Evolutionary conservation across 2,329 filamentous ascomycete species (phyloP).

Genomic region (Neoscytalidium dimidiatum): DNA sequence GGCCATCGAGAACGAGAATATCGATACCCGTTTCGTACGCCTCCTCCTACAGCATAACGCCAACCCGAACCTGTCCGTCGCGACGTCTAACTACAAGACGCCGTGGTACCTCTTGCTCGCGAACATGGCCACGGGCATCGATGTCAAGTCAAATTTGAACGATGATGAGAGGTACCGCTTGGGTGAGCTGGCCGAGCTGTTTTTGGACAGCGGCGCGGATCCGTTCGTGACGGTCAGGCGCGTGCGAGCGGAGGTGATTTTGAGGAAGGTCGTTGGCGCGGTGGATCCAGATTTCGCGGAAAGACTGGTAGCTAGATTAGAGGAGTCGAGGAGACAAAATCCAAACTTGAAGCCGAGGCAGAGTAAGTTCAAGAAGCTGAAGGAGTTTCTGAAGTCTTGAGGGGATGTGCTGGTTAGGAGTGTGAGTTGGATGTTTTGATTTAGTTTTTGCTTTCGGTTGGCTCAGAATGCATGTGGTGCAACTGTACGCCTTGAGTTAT

Average conservation of each 20-base stretch:
- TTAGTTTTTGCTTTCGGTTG: not conserved
- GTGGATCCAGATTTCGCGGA: not conserved
- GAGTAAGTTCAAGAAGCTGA: conserved; percentile 4
- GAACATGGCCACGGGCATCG: not conserved
- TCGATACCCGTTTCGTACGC: not conserved
- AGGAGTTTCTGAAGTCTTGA: conserved; percentile 4
- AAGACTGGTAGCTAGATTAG: not conserved
- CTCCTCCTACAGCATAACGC: not conserved
- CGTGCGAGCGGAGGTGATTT: not conserved
- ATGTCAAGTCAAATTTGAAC: not conserved
- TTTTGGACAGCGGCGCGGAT: not conserved
- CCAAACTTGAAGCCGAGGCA: not conserved
- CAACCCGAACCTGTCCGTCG: not conserved
- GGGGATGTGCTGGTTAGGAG: not conserved
- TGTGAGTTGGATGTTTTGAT: not conserved
- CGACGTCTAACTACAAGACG: not conserved
- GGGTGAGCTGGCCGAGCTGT: not conserved
- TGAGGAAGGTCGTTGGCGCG: not conserved
- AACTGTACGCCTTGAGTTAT: not conserved
- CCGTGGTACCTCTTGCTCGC: conserved; percentile 3
- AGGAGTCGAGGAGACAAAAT: not conserved
- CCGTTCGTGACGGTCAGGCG: conserved; percentile 4
- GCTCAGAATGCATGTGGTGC: not conserved
- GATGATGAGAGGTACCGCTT: not conserved
- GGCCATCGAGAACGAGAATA: not conserved